phyloP scores from a whole-genome alignment of 2,329 filamentous ascomycete species.

The Apiospora kogelbergensis region DNA sequence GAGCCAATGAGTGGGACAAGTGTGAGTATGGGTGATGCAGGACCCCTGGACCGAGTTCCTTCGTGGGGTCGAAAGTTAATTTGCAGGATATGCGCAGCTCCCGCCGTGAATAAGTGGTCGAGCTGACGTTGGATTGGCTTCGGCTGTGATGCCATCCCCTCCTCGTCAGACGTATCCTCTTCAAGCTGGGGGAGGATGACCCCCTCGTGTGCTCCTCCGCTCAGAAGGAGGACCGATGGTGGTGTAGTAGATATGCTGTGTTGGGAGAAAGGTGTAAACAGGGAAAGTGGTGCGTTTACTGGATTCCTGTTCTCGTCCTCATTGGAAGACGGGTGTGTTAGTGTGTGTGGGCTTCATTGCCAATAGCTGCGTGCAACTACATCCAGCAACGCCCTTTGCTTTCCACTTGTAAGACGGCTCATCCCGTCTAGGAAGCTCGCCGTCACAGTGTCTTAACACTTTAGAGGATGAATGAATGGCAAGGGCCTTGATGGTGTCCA shows the following conservation, averaged over 20 bases:
- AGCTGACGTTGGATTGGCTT: neutral
- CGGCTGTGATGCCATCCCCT: neutral
- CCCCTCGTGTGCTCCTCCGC: neutral
- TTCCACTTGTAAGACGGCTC: neutral
- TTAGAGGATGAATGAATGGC: neutral
- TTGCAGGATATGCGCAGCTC: constrained; percentile 7
- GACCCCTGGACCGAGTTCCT: neutral
- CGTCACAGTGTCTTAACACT: neutral
- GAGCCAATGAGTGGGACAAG: neutral
- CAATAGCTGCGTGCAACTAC: neutral
- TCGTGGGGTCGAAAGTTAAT: constrained; percentile 10
- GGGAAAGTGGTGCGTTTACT: neutral
- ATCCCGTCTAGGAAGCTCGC: constrained; percentile 6
- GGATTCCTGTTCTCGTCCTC: neutral
- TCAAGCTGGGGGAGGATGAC: neutral
- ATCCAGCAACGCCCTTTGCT: neutral
- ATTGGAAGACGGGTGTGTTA: neutral
- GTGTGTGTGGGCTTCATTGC: neutral
- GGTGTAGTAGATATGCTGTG: neutral
- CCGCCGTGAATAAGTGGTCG: neutral
- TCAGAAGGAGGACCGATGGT: neutral
- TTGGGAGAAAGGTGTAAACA: neutral
- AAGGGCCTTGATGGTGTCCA: neutral
- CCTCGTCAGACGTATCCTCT: neutral
- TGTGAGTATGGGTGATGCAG: neutral